A percentile compares a stretch with the other conserved stretches of the same genome.
These are phyloP conservation scores for Senecio squalidus DNA, from an alignment of 140 eudicot genomes.

Conservation along the genomic window DNA sequence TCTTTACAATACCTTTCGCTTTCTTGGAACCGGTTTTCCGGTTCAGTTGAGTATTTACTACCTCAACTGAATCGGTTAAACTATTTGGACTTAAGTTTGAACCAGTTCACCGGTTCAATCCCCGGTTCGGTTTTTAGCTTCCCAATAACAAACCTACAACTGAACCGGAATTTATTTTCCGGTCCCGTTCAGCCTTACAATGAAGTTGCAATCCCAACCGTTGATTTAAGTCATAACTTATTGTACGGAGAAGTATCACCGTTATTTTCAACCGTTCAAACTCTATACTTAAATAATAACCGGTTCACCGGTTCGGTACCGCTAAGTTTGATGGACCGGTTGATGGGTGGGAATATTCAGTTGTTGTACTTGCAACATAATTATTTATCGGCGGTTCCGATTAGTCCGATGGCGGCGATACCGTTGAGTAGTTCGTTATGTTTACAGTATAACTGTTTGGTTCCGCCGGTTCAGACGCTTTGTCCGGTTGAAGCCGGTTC, in stretches of 20 bases:
- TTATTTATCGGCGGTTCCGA: conserved; percentile 58
- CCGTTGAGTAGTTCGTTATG: conserved; percentile 80
- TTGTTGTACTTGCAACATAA: conserved; percentile 79
- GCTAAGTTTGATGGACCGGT: conserved; percentile 58
- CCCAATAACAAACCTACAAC: conserved; percentile 63
- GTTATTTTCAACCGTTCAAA: conserved; percentile 61
- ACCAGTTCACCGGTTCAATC: conserved; percentile 77
- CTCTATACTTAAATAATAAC: conserved; percentile 78
- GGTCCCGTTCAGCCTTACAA: conserved; percentile 64
- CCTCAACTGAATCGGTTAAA: conserved; percentile 44
- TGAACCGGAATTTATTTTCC: conserved; percentile 57
- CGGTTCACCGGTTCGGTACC: conserved; percentile 87
- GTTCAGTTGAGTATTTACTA: conserved; percentile 48
- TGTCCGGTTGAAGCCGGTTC: conserved; percentile 89
- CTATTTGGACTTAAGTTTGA: conserved; percentile 62
- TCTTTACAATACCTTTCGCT: conserved; percentile 64
- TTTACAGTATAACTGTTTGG: conserved; percentile 95
- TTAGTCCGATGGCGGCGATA: conserved; percentile 76
- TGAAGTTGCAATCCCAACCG: conserved; percentile 63
- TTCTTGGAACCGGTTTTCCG: conserved; percentile 60
- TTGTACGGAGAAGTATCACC: conserved; percentile 75
- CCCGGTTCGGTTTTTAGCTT: conserved; percentile 54
- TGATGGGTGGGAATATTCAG: conserved; percentile 61
- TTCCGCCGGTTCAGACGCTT: conserved; percentile 78
- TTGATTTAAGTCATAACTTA: conserved; percentile 80